Evolutionary conservation across 2,329 filamentous ascomycete genomes (phyloP), one percentile per base, ranked within the genome.

Genomic region (Diaporthe citriasiana): DNA sequence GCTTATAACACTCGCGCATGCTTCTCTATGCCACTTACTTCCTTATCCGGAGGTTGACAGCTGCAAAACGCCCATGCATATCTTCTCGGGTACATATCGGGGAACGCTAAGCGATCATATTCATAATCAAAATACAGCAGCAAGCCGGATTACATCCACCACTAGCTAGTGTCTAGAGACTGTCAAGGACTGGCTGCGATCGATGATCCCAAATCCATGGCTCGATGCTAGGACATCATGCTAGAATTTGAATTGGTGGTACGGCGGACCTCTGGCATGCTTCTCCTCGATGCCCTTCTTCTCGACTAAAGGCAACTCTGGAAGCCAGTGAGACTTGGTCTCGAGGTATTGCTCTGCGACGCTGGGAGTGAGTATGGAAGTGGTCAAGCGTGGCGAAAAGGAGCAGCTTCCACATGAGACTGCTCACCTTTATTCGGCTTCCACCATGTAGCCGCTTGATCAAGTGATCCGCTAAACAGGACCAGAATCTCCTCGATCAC

Each of bases 271-370:
- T 50, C 63, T 68, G 42, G 33, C 13, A 51, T 68, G 63, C 35
- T 45, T 51, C 19, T 68, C 25, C 40, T 51, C 27, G 38, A 53
- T 45, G 40, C 63, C 63, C 45, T 68, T 50, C 42, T 68, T 53
- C 15, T 30, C 22, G 33, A 45, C 19, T 7, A 68, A 45, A 51
- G 63, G 17, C 3, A 68, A 53, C 13, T 51, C 63, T 51, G 63
- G 63, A 68, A 68, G 63, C 63, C 63, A 68, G 42, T 68, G 63
- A 15, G 42, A 68, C 63, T 68, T 68, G n/a, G 42, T 51, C 47
- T 68, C 63, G 27, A 68, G 40, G 45, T 51, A 68, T 35, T 68
- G 63, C 17, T 68, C 63, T 68, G 42, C 22, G 27, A 51, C 47
- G n/a, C 47, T 51, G 47, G 40, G 15, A 42, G 47, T 51, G n/a